These are phyloP conservation scores for Rhizopus microsporus DNA, from an alignment of 371 early-diverging fungal species.

Conservation along the genomic window DNA sequence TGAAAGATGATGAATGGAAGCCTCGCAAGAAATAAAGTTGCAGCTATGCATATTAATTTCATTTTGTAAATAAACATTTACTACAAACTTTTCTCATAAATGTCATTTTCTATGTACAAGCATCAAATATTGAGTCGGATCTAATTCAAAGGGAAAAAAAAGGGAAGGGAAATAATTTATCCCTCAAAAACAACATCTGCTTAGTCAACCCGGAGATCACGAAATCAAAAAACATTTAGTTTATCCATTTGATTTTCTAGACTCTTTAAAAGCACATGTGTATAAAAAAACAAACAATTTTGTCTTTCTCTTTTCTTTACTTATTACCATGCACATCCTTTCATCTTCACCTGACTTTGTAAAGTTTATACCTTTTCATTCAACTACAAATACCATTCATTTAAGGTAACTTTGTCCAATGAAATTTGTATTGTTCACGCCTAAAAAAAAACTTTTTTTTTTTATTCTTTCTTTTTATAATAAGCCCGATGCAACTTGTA, in stretches of 20 bases:
- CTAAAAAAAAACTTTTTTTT: slow-evolving; percentile 1
- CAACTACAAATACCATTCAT: not conserved
- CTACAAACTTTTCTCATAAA: not conserved
- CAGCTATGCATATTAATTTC: slow-evolving; percentile 13
- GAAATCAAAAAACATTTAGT: no score
- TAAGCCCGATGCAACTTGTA: slow-evolving; percentile 40
- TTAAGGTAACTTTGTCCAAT: not conserved
- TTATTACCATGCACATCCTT: slow-evolving; percentile 8
- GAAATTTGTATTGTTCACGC: no score
- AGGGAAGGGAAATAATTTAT: no score
- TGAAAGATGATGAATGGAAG: slow-evolving; percentile 25
- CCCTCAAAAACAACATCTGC: no score
- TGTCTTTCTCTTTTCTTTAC: no score
- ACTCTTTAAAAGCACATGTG: no score
- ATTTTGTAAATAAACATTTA: not conserved
- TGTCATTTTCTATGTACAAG: not conserved
- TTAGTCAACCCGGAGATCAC: no score
- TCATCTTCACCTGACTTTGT: not conserved
- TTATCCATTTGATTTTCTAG: no score
- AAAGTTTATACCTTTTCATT: no score
- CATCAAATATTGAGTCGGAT: not conserved
- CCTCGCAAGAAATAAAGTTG: slow-evolving; percentile 45
- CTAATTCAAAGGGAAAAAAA: not conserved
- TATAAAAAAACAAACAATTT: no score
- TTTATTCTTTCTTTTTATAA: slow-evolving; percentile 6